Evolutionary conservation across 352 stramenopile genomes (phyloP), one percentile per base, ranked within the genome.

Genomic region (Phytophthora chlamydospora): DNA sequence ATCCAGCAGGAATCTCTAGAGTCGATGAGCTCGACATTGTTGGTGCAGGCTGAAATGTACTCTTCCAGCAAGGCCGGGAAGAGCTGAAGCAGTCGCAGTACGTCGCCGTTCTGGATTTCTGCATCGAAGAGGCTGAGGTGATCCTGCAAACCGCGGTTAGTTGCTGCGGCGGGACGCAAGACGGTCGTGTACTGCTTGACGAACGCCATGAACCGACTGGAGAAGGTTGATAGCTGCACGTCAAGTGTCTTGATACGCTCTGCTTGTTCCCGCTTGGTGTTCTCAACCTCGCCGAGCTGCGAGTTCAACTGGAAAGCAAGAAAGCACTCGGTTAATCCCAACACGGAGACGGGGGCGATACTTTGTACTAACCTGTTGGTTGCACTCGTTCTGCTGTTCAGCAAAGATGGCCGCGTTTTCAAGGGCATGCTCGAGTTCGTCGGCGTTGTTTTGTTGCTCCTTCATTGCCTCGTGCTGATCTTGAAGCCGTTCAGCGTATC

Each of bases 11-110:
- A 14, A 39, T 48, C 33, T 46, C n/a, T 31, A 1, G 38, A 41
- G 35, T 36, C n/a, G 29, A 11, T 51, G 14, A 31, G n/a, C 1
- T 50, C 4, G 6, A 21, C 10, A 11, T 40, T 21, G 1, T 24
- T 24, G 5, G n/a, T 57, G 13, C 45, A 66, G 2, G 13, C 50
- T 1, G 48, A 39, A 13, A 79, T 50, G 29, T 80, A 83, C 19
- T 80, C 62, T 53, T 89, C 76, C 45, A 91, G 40, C 17, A 88
- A 51, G 17, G 63, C 53, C 4, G 82, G 75, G 12, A 89, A 83
- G 12, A 81, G 39, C 19, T 83, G 79, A 43, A 89, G 51, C 65
- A 87, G 63, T 39, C 71, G 40, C 21, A 80, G 36, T 0, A 84
- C 33, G 24, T 88, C 72, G 3, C 75, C 75, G 24, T 60, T 58